Percentiles rank a stretch among this genome's conserved stretches.
phyloP scores from a whole-genome alignment of 805 yeast genomes.

The Saturnispora besseyi region DNA sequence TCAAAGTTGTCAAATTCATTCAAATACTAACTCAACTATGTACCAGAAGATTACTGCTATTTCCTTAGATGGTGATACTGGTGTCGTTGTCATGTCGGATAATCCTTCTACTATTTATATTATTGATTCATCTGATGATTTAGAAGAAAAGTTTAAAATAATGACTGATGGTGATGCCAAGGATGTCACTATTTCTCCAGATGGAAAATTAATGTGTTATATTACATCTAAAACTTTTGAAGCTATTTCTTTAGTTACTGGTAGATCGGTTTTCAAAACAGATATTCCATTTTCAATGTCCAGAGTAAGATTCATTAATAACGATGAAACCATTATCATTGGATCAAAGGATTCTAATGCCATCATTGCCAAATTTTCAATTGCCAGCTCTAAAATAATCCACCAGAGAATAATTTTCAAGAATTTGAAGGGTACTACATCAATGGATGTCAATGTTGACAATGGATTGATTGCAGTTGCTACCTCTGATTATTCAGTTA shows the following conservation, averaged over 20 bases:
- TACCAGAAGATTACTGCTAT: conserved; percentile 57
- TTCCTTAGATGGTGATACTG: conserved; percentile 50
- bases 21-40: conserved; percentile 41
- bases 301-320: conserved; percentile 27
- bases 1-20: conserved; percentile 49
- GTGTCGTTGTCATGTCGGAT: conserved; percentile 61
- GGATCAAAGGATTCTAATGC: conserved; percentile 38
- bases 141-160: conserved; percentile 46
- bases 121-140: conserved; percentile 41
- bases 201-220: conserved; percentile 56
- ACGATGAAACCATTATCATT: conserved; percentile 33
- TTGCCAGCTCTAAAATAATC: conserved; percentile 33
- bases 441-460: conserved; percentile 35
- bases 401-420: conserved; percentile 35
- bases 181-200: conserved; percentile 61
- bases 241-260: conserved; percentile 42
- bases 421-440: conserved; percentile 48
- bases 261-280: conserved; percentile 29
- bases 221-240: conserved; percentile 49
- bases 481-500: conserved; percentile 58
- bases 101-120: conserved; percentile 56
- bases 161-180: conserved; percentile 45
- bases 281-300: conserved; percentile 22
- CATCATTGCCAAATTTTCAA: conserved; percentile 35
- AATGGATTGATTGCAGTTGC: conserved; percentile 44